These are phyloP conservation scores for Parasarocladium wereldwijsianum DNA, from an alignment of 2,329 filamentous ascomycete species.

Conservation along the genomic window DNA sequence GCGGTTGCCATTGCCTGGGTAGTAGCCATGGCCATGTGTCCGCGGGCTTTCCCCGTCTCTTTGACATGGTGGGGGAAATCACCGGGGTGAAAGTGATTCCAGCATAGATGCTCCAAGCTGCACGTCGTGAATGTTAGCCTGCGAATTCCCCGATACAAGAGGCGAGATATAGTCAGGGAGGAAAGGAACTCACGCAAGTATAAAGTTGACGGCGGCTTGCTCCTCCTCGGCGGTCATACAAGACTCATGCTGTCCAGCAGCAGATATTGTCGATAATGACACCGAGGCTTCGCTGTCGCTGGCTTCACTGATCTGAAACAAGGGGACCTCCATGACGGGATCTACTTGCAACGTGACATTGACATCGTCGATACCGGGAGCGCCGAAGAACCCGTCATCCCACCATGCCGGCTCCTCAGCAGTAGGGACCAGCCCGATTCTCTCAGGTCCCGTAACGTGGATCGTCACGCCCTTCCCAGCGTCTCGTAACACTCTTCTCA, in stretches of 20 bases:
- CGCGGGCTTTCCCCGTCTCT: constrained; percentile 11
- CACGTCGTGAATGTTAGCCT: constrained; percentile 3
- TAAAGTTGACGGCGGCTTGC: constrained; percentile 35
- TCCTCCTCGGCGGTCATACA: constrained; percentile 22
- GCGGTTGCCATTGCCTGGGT: constrained; percentile 25
- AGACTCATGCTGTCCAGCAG: too few species aligned
- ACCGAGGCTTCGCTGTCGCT: too few species aligned
- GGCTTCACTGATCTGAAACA: constrained; percentile 23
- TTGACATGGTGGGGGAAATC: constrained; percentile 20
- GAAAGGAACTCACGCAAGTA: constrained; percentile 28
- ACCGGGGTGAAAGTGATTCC: constrained; percentile 29
- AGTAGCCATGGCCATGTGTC: constrained; percentile 30
- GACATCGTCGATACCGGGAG: constrained; percentile 22
- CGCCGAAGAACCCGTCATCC: constrained; percentile 15
- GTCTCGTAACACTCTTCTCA: constrained; percentile 19
- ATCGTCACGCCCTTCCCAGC: constrained; percentile 8
- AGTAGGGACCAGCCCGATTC: neutral
- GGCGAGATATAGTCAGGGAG: neutral
- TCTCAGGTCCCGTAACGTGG: neutral
- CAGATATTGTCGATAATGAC: too few species aligned
- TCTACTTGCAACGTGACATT: constrained; percentile 27
- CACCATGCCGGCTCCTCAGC: constrained; percentile 2
- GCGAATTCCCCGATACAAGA: too few species aligned
- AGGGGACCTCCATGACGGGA: constrained; percentile 24
- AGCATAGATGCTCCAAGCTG: constrained; percentile 38